phyloP scores from a whole-genome alignment of 2,329 filamentous ascomycete species.

The Orbilia ellipsospora region DNA sequence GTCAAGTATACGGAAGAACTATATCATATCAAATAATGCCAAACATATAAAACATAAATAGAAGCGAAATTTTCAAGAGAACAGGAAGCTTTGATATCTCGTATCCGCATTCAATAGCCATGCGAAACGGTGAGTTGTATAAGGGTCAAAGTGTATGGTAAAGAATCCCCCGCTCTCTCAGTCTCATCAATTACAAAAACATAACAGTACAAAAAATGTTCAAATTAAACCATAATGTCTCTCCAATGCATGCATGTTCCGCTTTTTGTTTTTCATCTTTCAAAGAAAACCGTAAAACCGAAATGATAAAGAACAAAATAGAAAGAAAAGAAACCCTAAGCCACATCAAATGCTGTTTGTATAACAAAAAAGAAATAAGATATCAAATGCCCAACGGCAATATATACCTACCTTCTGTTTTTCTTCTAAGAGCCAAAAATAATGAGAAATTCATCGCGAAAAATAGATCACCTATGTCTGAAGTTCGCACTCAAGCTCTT shows the following conservation, averaged over 20 bases:
- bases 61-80: no score
- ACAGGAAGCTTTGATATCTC: no score
- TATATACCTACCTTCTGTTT: conserved; percentile 13
- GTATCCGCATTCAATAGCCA: no score
- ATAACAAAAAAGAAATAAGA: conserved; percentile 3
- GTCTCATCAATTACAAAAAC: conserved; percentile 17
- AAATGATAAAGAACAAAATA: conserved; percentile 15
- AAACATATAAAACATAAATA: conserved; percentile 10
- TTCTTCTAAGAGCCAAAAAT: conserved; percentile 1
- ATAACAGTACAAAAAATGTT: background rate
- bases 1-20: background rate
- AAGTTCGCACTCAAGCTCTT: conserved; percentile 57
- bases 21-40: background rate
- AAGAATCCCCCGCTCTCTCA: no score
- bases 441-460: background rate
- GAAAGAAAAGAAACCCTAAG: conserved; percentile 16
- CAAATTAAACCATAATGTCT: conserved; percentile 18
- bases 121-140: no score
- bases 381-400: background rate
- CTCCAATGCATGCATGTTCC: conserved; percentile 31
- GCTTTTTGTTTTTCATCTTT: conserved; percentile 30
- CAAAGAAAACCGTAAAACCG: conserved; percentile 13
- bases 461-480: conserved; percentile 37
- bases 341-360: conserved; percentile 5
- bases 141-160: no score